Evolutionary conservation across 1,284 basidiomycete species (phyloP), one percentile per base, ranked within the genome.

Genomic region (Rhodotorula sp.): DNA sequence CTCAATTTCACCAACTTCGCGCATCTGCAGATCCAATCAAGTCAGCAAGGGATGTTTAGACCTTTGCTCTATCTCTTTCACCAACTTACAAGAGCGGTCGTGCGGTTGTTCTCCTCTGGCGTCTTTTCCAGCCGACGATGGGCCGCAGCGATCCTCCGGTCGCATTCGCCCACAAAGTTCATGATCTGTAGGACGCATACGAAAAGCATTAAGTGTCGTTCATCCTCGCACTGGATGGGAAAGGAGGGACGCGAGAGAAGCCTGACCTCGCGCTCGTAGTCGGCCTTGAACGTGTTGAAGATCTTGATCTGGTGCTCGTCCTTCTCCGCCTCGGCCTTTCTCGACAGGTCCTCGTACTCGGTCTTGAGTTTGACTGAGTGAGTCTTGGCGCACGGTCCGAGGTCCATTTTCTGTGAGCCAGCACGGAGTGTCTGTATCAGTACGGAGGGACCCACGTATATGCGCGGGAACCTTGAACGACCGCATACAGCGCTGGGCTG

Each of bases 1-100:
- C 84, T 99, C 95, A 80, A 99, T 97, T 84, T 99, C 97, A 71
- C 92, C 93, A 82, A 99, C 98, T 86, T 99, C 97, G 77, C 94
- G 87, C 94, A 99, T 99, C 91, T 93, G 77, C 15, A 6, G 21
- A 26, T 15, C 10, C 38, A 12, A 6, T 14, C 1, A 62, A 21
- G 2, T 6, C 52, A n/a, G 28, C 28, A 28, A 28, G 28, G 28
- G 28, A 28, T 2, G 52, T 54, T 15, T 5, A 12, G 28, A 54
- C 3, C 52, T 15, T 54, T 26, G 23, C 10, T 21, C 8, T n/a
- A 10, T 6, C 18, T 19, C 18, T 18, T 50, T 15, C 49, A 14
- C 19, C 45, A 18, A 81, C 84, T 75, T 78, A 91, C 91, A 85
- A 99, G 83, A 81, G 95, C 95, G 31, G 97, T 97, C 47, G 95